These are phyloP conservation scores for Sclerotinia glacialis DNA, from an alignment of 2,329 filamentous ascomycete genomes.

Conservation along the genomic window DNA sequence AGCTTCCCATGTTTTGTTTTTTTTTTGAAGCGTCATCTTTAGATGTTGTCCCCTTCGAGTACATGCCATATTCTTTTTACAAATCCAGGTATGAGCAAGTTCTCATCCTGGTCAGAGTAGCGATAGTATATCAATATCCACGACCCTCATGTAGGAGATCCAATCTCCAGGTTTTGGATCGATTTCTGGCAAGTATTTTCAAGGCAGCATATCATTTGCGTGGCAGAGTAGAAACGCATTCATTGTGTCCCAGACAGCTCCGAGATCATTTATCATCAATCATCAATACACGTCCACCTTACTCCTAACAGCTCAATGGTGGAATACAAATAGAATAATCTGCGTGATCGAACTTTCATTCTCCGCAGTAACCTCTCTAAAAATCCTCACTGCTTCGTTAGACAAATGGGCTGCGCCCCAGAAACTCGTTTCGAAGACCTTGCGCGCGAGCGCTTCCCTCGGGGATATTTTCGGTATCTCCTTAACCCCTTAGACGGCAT, in stretches of 20 bases:
- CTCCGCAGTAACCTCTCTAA: constrained; percentile 23
- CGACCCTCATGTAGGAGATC: too few relatives aligned
- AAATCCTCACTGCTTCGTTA: constrained; percentile 15
- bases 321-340: too few relatives aligned
- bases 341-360: constrained; percentile 42
- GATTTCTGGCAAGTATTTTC: too few relatives aligned
- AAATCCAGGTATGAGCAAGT: background rate
- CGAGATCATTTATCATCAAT: too few relatives aligned
- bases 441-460: constrained; percentile 38
- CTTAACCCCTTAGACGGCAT: constrained; percentile 48
- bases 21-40: background rate
- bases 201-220: too few relatives aligned
- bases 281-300: too few relatives aligned
- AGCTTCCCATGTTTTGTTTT: background rate
- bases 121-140: background rate
- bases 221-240: too few relatives aligned
- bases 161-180: too few relatives aligned
- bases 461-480: constrained; percentile 48
- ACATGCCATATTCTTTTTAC: too few relatives aligned
- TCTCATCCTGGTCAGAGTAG: background rate
- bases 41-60: fast-evolving
- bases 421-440: constrained; percentile 41
- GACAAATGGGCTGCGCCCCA: constrained; percentile 23
- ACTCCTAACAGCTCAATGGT: too few relatives aligned
- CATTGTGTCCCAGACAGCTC: too few relatives aligned